These are phyloP conservation scores for Beauveria asiatica DNA, from an alignment of 2,329 filamentous ascomycete genomes.

Conservation along the genomic window DNA sequence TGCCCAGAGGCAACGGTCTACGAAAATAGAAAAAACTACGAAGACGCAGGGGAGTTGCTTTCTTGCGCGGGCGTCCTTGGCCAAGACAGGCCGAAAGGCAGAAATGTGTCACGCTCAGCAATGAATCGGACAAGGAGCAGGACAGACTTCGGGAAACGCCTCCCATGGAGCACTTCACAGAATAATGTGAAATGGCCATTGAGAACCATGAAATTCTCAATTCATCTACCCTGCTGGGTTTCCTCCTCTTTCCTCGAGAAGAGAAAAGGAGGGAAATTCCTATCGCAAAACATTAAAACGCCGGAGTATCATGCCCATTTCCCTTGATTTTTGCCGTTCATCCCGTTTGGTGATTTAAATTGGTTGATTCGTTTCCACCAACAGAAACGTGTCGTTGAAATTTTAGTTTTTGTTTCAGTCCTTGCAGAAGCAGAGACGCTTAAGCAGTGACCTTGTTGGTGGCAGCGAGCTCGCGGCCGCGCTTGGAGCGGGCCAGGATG, in stretches of 20 bases:
- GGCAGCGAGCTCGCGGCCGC: conserved; percentile 65
- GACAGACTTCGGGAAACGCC: conserved; percentile 58
- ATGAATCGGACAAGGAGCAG: conserved; percentile 15
- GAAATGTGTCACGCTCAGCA: conserved; percentile 11
- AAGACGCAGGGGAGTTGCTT: not conserved
- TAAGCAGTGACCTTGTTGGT: conserved; percentile 61
- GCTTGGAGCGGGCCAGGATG: conserved; percentile 78
- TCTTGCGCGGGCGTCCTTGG: not conserved
- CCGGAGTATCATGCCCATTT: conserved; percentile 32
- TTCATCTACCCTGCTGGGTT: conserved; percentile 28
- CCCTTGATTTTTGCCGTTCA: conserved; percentile 15
- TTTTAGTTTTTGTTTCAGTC: conserved; percentile 16
- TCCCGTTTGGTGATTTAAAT: conserved; percentile 14
- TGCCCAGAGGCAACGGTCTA: not conserved
- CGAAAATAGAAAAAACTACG: not conserved
- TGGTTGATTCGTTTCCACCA: conserved; percentile 13
- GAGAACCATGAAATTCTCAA: conserved; percentile 41
- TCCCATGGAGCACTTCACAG: conserved; percentile 70
- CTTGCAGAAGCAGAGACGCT: conserved; percentile 15
- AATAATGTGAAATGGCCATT: conserved; percentile 64
- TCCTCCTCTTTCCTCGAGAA: not conserved
- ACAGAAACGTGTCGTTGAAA: conserved; percentile 11
- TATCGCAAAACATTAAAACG: conserved; percentile 18
- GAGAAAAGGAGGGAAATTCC: not conserved
- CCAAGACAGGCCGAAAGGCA: conserved; percentile 8